Evolutionary conservation across 768 basidiomycete species (phyloP).

Genomic region (Tulasnella sp.): DNA sequence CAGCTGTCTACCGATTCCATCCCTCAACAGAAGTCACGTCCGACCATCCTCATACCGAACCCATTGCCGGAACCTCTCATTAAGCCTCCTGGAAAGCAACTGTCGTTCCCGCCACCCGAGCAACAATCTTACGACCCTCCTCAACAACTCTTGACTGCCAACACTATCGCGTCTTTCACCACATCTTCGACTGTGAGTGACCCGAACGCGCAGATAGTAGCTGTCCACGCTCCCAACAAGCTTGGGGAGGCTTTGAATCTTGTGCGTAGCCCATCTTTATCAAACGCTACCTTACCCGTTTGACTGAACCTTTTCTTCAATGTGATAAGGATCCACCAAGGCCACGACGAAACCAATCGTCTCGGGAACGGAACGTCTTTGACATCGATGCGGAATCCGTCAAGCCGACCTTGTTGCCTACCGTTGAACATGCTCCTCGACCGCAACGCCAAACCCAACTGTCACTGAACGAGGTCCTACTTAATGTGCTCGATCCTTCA

Average conservation of each 20-base stretch:
- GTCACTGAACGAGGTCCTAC: background rate
- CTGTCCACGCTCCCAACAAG: background rate
- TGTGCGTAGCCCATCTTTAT: background rate
- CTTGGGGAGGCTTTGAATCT: background rate
- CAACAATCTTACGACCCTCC: too few species aligned
- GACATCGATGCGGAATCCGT: background rate
- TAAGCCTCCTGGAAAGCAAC: too few species aligned
- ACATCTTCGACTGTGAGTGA: background rate
- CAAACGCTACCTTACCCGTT: background rate
- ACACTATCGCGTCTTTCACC: background rate
- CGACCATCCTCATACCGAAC: too few species aligned
- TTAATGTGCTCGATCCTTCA: constrained; percentile 5
- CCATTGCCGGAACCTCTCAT: too few species aligned
- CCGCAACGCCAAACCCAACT: background rate
- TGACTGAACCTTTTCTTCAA: background rate
- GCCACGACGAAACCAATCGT: background rate
- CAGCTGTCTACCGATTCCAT: too few species aligned
- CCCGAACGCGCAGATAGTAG: constrained; percentile 1
- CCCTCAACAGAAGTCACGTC: too few species aligned
- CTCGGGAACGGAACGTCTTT: background rate
- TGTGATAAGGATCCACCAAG: constrained; percentile 4
- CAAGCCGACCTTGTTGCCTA: background rate
- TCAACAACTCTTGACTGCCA: too few species aligned
- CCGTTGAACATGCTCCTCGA: background rate
- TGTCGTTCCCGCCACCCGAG: too few species aligned